A percentile compares a stretch with the other conserved stretches of the same genome.
phyloP scores from a whole-genome alignment of 2,329 filamentous ascomycete genomes.

The Diaporthe capsici region DNA sequence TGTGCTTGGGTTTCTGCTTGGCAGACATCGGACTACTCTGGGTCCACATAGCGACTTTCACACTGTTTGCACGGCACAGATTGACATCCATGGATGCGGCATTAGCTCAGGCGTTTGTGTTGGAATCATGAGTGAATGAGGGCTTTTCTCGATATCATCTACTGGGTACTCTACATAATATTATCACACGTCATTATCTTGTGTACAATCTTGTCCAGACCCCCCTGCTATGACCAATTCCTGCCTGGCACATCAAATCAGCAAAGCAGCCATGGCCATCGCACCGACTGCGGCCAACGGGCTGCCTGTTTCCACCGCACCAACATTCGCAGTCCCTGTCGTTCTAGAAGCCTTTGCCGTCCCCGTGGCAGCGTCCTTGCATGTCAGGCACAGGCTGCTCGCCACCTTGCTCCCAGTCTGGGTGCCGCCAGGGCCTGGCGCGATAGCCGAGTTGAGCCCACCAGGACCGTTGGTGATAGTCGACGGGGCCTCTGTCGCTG shows the following conservation, averaged over 20 bases:
- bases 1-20: too few species aligned
- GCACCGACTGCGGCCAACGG: constrained; percentile 20
- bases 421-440: constrained; percentile 1
- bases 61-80: background rate
- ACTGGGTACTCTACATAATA: background rate
- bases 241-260: background rate
- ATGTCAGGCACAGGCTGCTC: constrained; percentile 26
- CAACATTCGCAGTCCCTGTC: background rate
- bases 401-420: background rate
- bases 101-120: constrained; percentile 12
- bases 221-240: background rate
- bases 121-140: background rate
- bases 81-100: background rate
- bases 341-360: background rate
- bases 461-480: constrained; percentile 15
- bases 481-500: background rate
- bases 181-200: background rate
- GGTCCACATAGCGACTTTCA: background rate
- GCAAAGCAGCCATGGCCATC: constrained; percentile 14
- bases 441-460: background rate
- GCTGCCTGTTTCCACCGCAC: background rate
- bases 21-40: background rate
- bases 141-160: background rate
- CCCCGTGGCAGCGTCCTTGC: background rate
- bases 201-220: background rate